Base-by-base conservation (phyloP, 2,329 filamentous ascomycete species). In the Gliomastix tumulicola region DNA sequence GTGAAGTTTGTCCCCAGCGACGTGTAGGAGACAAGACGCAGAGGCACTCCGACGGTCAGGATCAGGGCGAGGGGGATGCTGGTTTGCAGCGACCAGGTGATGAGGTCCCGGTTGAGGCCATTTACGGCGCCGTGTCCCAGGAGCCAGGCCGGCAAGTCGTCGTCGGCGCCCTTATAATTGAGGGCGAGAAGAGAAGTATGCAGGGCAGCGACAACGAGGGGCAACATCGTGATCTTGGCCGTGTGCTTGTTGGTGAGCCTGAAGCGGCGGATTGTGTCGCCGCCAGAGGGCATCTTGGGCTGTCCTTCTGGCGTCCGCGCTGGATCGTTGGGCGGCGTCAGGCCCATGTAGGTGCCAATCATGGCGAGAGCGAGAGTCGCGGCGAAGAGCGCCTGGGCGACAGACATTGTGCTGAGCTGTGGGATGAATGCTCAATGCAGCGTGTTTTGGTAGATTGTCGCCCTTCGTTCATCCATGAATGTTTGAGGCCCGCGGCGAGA, bases 1-100 rank as follows among this genome's bases (percentile, higher is more conserved):
- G 72, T 77, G 44, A 76, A 77, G 39, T 71, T 64, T 9, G 50
- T 55, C 2, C 72, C 73, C 0, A 77, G 58, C 0, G 59, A 50
- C 0, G 54, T 50, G 43, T 65, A 75, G 0, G 70, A 61, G 0
- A 55, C 37, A 10, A 60, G 39, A 6, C 57, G 57, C 5, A 60
- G 44, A 18, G 54, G 50, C 5, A 51, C 42, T 12, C 56, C 57
- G 15, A 44, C 41, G 37, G 39, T 43, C 8, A 60, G 39, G 33
- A 58, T 44, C 8, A 55, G 38, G 2, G 44, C 42, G 19, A 63
- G 40, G 4, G 55, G 50, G 16, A 59, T 27, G 4, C 45, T 40
- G 3, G 58, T 60, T 7, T 44, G 40, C 9, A 42, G 25, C 7
- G 55, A 56, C 59, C 60, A 63, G 8, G 53, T 55, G 36, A 60